These are phyloP conservation scores for Gypsophila paniculata DNA, from an alignment of 179 eudicot genomes.

Conservation along the genomic window DNA sequence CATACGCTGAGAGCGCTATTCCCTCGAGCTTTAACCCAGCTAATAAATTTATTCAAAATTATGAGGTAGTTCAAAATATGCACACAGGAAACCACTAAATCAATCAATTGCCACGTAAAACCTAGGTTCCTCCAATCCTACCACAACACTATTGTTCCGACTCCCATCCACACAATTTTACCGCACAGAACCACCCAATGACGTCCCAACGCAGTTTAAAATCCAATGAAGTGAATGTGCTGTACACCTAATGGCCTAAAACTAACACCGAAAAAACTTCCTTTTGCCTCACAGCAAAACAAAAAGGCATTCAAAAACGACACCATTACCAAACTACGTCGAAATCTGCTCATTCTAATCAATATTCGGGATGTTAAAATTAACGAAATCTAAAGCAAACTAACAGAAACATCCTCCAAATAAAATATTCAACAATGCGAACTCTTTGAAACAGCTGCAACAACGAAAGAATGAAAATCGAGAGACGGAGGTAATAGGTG, in stretches of 20 bases:
- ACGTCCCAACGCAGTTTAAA: neutral
- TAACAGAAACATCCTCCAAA: neutral
- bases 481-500: no score
- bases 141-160: neutral
- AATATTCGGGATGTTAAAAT: neutral
- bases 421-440: neutral
- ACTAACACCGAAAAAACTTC: neutral
- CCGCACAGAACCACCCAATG: neutral
- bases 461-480: no score
- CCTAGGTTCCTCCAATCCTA: neutral
- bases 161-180: neutral
- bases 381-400: neutral
- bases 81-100: neutral
- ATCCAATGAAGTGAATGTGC: neutral
- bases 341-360: neutral
- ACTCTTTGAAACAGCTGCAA: neutral
- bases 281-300: neutral
- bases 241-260: neutral
- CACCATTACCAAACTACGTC: neutral
- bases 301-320: neutral
- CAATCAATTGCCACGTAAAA: neutral
- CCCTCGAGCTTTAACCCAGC: neutral
- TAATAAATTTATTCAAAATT: no score
- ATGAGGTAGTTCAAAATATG: neutral
- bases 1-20: neutral